Evolutionary conservation across 345 rosid genomes (phyloP).

Genomic region (Sonneratia alba): DNA sequence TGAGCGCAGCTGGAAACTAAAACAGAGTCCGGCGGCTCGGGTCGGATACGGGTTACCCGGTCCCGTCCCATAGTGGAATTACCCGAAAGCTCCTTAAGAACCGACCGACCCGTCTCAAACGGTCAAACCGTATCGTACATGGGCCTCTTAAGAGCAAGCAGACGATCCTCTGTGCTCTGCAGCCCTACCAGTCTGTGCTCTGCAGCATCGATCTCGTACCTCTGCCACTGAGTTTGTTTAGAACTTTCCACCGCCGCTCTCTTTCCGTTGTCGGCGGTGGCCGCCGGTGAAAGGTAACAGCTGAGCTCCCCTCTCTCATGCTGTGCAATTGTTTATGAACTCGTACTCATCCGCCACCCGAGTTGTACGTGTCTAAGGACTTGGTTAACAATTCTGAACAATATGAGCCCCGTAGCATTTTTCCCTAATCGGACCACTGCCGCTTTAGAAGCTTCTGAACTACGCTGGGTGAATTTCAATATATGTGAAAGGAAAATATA

Average conservation of each 20-base stretch:
- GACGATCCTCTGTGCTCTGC: background rate
- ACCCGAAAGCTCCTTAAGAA: background rate
- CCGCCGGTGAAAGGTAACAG: conserved; percentile 1
- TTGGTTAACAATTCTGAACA: background rate
- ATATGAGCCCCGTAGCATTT: background rate
- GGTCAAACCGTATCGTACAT: no score
- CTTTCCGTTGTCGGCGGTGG: background rate
- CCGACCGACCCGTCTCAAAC: background rate
- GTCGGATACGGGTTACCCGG: background rate
- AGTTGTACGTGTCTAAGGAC: background rate
- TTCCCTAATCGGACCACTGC: background rate
- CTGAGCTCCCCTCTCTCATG: background rate
- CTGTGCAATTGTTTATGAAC: background rate
- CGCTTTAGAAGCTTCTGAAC: background rate
- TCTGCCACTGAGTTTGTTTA: background rate
- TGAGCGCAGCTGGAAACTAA: background rate
- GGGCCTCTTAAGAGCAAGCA: background rate
- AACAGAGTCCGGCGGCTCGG: background rate
- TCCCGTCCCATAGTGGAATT: no score
- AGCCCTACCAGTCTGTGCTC: no score
- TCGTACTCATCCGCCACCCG: background rate
- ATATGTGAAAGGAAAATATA: background rate
- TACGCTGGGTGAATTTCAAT: background rate
- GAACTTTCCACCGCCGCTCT: background rate
- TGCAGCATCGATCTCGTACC: background rate